Percentiles rank a stretch among this genome's conserved stretches.
Evolutionary conservation across 352 stramenopile genomes (phyloP).

Genomic region (Globisporangium sylvaticum): DNA sequence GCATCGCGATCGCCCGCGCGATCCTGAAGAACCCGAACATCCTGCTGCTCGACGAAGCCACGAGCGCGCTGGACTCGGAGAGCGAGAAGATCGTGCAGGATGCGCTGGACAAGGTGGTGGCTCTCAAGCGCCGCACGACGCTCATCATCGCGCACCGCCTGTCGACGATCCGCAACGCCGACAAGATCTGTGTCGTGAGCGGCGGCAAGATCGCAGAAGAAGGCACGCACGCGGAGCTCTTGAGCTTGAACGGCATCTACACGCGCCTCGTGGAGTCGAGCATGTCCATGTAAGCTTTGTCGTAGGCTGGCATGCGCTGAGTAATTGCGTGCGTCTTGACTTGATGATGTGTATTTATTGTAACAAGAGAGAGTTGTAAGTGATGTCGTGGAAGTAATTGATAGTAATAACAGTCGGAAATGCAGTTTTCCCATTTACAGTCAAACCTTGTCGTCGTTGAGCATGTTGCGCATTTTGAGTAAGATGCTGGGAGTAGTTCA

Average conservation of each 20-base stretch:
- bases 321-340: too few species aligned
- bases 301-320: too few species aligned
- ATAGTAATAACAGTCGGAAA: not conserved
- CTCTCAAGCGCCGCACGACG: conserved; percentile 54
- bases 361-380: not conserved
- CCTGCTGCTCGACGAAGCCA: conserved; percentile 66
- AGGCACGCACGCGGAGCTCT: conserved; percentile 24
- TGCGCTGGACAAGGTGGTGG: conserved; percentile 25
- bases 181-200: conserved; percentile 31
- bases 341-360: not conserved
- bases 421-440: not conserved
- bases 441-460: not conserved
- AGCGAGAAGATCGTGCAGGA: conserved; percentile 62
- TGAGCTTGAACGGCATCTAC: conserved; percentile 21
- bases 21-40: conserved; percentile 50
- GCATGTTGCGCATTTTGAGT: not conserved
- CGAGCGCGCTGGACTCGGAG: conserved; percentile 82
- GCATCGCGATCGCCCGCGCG: conserved; percentile 78
- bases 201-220: conserved; percentile 26
- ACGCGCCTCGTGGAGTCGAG: conserved; percentile 14
- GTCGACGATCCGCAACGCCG: conserved; percentile 35
- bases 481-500: conserved; percentile 7
- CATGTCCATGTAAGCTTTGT: not conserved
- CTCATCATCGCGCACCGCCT: conserved; percentile 87
- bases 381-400: not conserved